phyloP scores from a whole-genome alignment of 805 yeast species.

The Yamadazyma akitaensis region DNA sequence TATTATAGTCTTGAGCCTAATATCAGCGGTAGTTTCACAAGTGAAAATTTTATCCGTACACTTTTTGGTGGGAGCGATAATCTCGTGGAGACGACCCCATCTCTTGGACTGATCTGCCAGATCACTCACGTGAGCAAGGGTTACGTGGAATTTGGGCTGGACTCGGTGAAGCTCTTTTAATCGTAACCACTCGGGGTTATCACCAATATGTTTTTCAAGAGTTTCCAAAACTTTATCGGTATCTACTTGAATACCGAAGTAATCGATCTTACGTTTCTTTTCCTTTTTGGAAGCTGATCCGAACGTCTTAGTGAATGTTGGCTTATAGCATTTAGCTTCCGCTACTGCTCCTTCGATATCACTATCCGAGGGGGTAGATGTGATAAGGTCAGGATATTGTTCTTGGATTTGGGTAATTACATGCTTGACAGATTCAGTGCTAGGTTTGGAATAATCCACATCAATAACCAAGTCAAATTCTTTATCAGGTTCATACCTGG shows the following conservation, averaged over 20 bases:
- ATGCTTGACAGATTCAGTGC: conserved; percentile 41
- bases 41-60: conserved; percentile 10
- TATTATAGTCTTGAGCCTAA: conserved; percentile 31
- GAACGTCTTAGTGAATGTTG: conserved; percentile 43
- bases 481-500: conserved; percentile 53
- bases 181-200: conserved; percentile 15
- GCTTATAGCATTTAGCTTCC: conserved; percentile 52
- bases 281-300: conserved; percentile 8
- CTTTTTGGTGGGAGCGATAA: conserved; percentile 1
- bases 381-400: conserved; percentile 41
- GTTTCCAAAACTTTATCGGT: conserved; percentile 3
- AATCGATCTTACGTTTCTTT: conserved; percentile 11
- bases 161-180: conserved; percentile 33
- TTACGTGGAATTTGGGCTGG: conserved; percentile 62
- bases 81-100: conserved; percentile 10
- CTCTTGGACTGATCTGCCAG: neutral
- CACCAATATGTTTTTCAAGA: conserved; percentile 5
- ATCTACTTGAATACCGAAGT: conserved; percentile 11
- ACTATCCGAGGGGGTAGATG: conserved; percentile 39
- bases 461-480: conserved; percentile 64
- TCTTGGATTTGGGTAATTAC: conserved; percentile 25
- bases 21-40: conserved; percentile 14
- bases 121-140: conserved; percentile 49
- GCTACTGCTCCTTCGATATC: conserved; percentile 46
- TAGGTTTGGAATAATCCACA: conserved; percentile 40